Conservation (phyloP, 148 eudicot species). For the Agrostemma githago region DNA sequence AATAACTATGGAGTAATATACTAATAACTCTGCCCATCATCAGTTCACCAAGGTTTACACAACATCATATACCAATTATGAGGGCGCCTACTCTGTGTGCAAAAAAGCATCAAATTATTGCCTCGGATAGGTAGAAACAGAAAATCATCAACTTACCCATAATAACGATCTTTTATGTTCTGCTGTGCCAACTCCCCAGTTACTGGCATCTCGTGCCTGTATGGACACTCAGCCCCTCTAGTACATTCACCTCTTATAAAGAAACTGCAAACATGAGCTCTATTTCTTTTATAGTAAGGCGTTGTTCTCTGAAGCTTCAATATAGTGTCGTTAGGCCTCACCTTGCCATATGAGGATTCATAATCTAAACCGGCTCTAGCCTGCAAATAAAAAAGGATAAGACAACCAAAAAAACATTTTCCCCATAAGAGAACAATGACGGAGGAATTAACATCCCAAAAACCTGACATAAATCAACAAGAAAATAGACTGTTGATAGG, state of each 20-base stretch:
- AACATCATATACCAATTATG: too few relatives aligned
- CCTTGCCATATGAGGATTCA: constrained; percentile 86
- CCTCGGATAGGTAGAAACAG: background rate
- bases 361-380: constrained; percentile 96
- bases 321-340: constrained; percentile 73
- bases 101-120: background rate
- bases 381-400: constrained; percentile 32
- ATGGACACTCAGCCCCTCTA: constrained; percentile 98
- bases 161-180: constrained; percentile 94
- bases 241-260: constrained; percentile 89
- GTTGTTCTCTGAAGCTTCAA: constrained; percentile 92
- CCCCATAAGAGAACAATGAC: background rate
- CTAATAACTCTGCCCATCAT: too few relatives aligned
- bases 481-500: background rate
- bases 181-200: constrained; percentile 92
- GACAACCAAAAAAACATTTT: background rate
- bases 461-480: background rate
- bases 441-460: background rate
- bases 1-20: too few relatives aligned
- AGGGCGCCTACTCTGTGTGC: background rate
- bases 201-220: constrained; percentile 97
- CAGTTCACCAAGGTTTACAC: too few relatives aligned
- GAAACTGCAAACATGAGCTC: constrained; percentile 97
- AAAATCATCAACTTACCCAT: constrained; percentile 55
- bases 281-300: constrained; percentile 94